Base-by-base conservation (phyloP, 805 yeast genomes). In the Sugiyamaella marilandica region DNA sequence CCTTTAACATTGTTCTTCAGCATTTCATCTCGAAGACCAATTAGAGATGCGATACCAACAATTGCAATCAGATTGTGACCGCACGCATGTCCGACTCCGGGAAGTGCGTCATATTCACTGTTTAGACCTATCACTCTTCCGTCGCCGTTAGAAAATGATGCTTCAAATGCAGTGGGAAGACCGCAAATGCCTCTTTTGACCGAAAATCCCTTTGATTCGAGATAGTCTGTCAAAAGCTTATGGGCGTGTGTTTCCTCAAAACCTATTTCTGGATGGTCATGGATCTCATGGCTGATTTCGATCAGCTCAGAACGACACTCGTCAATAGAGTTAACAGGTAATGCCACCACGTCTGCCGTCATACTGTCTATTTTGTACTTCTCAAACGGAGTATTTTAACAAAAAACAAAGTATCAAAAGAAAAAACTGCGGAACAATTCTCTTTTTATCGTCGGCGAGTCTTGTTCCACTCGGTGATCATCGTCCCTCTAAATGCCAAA, bases 201-300 rank as follows among this genome's bases (percentile, higher is more conserved):
- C 24, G 53, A 56, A n/a, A 62, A 64, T 4, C 49, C 55, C 45
- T 62, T 60, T 31, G 55, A 53, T 13, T 49, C 58, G 51, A 64
- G 53, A 49, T 52, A 65, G 1, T 45, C 51, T 9, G 67, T 60
- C 34, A 64, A 32, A 10, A 49, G 45, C 21, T 60, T 59, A 52
- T 65, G 69, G 8, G 69, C 67, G 13, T 56, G 56, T n/a, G 46
- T 47, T 52, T 64, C 68, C 56, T 63, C 13, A 35, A 32, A 50
- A 5, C 37, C 49, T 11, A 50, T 11, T 46, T 50, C 53, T 10
- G 53, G 53, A 33, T 50, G 24, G 18, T 47, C 53, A 13, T 43
- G 50, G 26, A 50, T 50, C 2, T 16, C 56, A 59, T 73, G 39
- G 73, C 77, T 34, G 63, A 64, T 46, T 70, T 74, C 37, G 24